Base-by-base conservation (phyloP, 768 basidiomycete species). In the Macrolepiota fuliginosa region DNA sequence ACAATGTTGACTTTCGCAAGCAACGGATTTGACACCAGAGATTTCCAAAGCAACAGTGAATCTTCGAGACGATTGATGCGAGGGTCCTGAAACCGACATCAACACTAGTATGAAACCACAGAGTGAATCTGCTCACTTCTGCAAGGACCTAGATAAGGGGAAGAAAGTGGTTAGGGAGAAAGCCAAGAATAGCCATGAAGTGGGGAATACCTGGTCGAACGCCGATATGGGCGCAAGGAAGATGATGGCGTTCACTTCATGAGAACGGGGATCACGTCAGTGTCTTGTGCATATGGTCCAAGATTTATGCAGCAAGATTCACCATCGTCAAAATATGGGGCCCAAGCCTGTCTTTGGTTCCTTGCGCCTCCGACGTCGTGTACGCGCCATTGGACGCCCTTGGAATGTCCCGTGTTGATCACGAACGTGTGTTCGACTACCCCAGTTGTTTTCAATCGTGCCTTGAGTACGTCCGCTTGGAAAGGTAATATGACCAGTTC, bases 251-350 rank as follows among this genome's bases (percentile, higher is more conserved):
- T 91, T 89, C 39, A 92, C 92, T 93, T 24, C 47, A 49, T 49
- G 47, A 27, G n/a, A 27, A 71, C 39, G 62, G 4, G 60, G 37
- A 24, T 53, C 47, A 57, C 32, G 64, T 58, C 27, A 60, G 40
- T 47, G 13, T 54, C 22, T 11, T 52, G 39, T 49, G 29, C 49
- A 42, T 32, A 37, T 36, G 7, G 29, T 32, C 50, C 35, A 27
- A 24, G 49, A 49, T 49, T 47, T 11, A 39, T 22, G 55, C 25
- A 46, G 39, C 37, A 62, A 62, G 35, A 76, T 81, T 67, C 65
- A 91, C 91, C 89, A 71, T 92, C 88, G 66, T 92, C 89, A 64
- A 94, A 94, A 73, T 92, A 94, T 4, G 92, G 91, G 12, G 90
- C 90, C 92, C 92, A 94, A 1, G 91, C 90, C 63, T 90, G 87